These are phyloP conservation scores for Cyclocybe cylindracea DNA, from an alignment of 768 basidiomycete species.

Conservation along the genomic window DNA sequence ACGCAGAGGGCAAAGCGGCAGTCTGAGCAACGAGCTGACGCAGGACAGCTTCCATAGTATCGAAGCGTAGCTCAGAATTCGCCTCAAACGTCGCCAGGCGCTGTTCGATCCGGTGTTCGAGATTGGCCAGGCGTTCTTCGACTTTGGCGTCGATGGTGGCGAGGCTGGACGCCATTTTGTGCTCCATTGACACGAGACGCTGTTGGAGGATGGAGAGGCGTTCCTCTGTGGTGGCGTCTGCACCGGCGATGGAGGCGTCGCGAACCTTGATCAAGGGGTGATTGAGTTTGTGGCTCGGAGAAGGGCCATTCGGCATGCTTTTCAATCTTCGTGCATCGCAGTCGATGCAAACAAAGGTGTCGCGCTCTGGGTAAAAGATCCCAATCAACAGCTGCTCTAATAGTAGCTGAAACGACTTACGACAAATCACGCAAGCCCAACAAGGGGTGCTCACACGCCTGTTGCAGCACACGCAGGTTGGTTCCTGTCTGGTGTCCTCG, in stretches of 20 bases:
- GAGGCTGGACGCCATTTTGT: constrained; percentile 27
- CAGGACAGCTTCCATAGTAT: constrained; percentile 21
- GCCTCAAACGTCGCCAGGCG: constrained; percentile 9
- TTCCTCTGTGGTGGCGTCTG: constrained; percentile 24
- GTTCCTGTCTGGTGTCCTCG: constrained; percentile 5
- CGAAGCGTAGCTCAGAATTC: constrained; percentile 17
- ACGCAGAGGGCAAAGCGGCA: constrained; percentile 25
- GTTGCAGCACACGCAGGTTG: constrained; percentile 21
- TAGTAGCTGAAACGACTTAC: constrained; percentile 11
- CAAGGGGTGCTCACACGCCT: constrained; percentile 20
- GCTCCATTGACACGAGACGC: constrained; percentile 28
- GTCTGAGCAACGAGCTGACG: constrained; percentile 26
- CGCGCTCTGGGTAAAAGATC: constrained; percentile 19
- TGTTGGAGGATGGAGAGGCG: constrained; percentile 28
- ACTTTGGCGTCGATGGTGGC: constrained; percentile 22
- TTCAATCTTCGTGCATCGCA: constrained; percentile 23
- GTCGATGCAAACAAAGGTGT: constrained; percentile 32
- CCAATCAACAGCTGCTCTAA: background rate
- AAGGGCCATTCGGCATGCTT: constrained; percentile 14
- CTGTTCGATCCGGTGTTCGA: constrained; percentile 22
- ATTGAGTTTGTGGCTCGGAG: constrained; percentile 16
- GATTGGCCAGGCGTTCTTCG: constrained; percentile 24
- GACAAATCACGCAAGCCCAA: constrained; percentile 24
- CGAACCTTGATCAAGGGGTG: constrained; percentile 32
- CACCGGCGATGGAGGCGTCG: constrained; percentile 18